phyloP scores from a whole-genome alignment of 345 rosid genomes.

The Sonneratia alba region DNA sequence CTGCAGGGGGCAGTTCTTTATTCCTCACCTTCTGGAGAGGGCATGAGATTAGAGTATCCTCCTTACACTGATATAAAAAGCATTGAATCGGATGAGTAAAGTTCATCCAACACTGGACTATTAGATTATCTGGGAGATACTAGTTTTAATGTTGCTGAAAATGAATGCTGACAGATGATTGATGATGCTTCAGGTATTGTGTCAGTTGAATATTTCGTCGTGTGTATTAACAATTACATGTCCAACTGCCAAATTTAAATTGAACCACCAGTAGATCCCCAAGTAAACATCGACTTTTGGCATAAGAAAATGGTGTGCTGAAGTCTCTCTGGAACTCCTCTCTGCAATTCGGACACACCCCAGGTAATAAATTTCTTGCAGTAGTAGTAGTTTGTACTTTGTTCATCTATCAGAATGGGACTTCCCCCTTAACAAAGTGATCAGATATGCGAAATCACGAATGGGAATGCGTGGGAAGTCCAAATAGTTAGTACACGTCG shows the following conservation, averaged over 20 bases:
- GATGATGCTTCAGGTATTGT: neutral
- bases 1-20: constrained; percentile 68
- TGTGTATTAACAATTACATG: neutral
- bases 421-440: constrained; percentile 31
- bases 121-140: neutral
- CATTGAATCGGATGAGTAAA: neutral
- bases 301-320: neutral
- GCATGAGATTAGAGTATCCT: constrained; percentile 90
- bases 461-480: constrained; percentile 73
- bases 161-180: neutral
- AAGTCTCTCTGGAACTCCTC: neutral
- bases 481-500: constrained; percentile 1
- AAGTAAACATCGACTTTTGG: neutral
- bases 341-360: neutral
- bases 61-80: neutral
- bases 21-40: constrained; percentile 63
- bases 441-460: constrained; percentile 74
- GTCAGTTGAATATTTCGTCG: neutral
- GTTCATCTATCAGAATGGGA: neutral
- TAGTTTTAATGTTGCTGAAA: neutral
- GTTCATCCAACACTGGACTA: neutral
- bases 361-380: neutral
- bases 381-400: neutral
- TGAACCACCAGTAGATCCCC: neutral
- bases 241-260: neutral